A percentile compares a stretch with the other conserved stretches of the same genome.
Conservation (phyloP, 768 basidiomycete species). For the Omphalotus guepiniiformis region DNA sequence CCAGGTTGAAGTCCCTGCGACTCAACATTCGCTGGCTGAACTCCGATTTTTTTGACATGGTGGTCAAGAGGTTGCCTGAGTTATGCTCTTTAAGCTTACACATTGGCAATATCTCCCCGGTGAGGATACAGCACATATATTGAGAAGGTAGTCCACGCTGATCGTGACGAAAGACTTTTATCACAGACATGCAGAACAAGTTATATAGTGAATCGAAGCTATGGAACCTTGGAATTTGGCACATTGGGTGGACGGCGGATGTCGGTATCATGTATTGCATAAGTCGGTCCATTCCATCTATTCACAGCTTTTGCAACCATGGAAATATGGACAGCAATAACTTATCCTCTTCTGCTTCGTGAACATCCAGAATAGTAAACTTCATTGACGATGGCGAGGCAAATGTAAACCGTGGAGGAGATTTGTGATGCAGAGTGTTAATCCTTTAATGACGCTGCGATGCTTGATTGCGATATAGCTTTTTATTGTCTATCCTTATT, state of each 20-base stretch:
- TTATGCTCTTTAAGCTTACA: constrained; percentile 28
- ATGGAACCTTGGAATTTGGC: constrained; percentile 4
- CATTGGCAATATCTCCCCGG: constrained; percentile 25
- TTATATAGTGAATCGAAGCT: constrained; percentile 1
- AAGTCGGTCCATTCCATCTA: not conserved
- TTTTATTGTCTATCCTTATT: no score
- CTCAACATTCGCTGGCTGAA: constrained; percentile 32
- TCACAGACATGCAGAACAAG: not conserved
- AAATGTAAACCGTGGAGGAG: no score
- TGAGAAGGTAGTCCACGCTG: not conserved
- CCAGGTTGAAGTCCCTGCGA: constrained; percentile 26
- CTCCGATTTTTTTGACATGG: constrained; percentile 27
- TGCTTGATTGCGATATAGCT: no score
- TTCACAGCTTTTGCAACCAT: constrained; percentile 1
- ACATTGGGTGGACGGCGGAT: not conserved
- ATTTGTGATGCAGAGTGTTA: no score
- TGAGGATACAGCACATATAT: not conserved
- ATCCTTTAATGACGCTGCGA: no score
- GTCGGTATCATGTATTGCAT: not conserved
- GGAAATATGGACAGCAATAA: not conserved
- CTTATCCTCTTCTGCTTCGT: no score
- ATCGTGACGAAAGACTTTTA: constrained; percentile 1
- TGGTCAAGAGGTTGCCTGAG: constrained; percentile 26
- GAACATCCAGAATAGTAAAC: no score
- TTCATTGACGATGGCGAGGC: no score